phyloP scores from a whole-genome alignment of 352 stramenopile species.

The Aphanomyces euteiches region DNA sequence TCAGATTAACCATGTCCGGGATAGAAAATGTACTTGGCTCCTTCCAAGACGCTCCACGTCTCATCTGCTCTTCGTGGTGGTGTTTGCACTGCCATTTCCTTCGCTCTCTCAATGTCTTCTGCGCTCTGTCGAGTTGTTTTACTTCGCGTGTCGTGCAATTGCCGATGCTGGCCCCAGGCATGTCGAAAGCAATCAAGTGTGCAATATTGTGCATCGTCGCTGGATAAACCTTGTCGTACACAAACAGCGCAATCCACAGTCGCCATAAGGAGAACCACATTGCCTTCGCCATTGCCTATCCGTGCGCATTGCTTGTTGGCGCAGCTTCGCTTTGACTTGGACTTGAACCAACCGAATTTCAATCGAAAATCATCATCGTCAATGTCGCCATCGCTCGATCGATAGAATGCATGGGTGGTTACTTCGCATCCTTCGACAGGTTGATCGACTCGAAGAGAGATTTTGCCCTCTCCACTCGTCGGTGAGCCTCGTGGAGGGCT shows the following conservation, averaged over 20 bases:
- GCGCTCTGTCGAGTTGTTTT: constrained; percentile 30
- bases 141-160: constrained; percentile 46
- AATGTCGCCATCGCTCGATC: constrained; percentile 60
- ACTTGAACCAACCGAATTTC: constrained; percentile 67
- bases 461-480: constrained; percentile 58
- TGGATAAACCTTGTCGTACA: constrained; percentile 56
- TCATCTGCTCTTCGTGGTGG: constrained; percentile 52
- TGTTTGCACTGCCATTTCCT: constrained; percentile 45
- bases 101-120: constrained; percentile 29
- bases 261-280: constrained; percentile 63
- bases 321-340: constrained; percentile 50
- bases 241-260: constrained; percentile 72
- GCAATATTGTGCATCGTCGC: constrained; percentile 68
- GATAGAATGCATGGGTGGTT: constrained; percentile 76
- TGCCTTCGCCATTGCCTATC: constrained; percentile 46
- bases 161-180: constrained; percentile 63
- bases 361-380: constrained; percentile 68
- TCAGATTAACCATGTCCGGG: background rate
- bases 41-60: constrained; percentile 57
- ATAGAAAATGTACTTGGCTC: constrained; percentile 47
- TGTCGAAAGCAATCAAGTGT: constrained; percentile 61
- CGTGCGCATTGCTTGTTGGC: constrained; percentile 58
- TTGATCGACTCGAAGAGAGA: constrained; percentile 71
- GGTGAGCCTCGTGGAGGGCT: constrained; percentile 51
- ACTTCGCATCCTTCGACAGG: constrained; percentile 63